Evolutionary conservation across 2,329 filamentous ascomycete genomes (phyloP).

Genomic region (Trichoderma simmonsii): DNA sequence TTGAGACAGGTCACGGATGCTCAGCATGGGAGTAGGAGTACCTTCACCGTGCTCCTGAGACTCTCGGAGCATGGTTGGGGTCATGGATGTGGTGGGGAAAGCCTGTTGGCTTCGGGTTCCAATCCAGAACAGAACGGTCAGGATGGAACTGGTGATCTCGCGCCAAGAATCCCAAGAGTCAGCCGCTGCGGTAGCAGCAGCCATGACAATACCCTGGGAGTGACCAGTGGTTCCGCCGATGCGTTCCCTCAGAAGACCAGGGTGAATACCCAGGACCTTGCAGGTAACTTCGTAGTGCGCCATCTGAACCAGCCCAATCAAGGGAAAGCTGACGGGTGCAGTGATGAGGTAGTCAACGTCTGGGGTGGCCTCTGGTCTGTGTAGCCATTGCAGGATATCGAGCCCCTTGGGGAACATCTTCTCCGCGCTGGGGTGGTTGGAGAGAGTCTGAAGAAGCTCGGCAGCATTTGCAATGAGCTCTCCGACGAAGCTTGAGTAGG

Average conservation of each 20-base stretch:
- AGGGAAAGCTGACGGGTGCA: slow-evolving; percentile 88
- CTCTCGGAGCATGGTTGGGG: slow-evolving; percentile 86
- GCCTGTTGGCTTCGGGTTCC: slow-evolving; percentile 95
- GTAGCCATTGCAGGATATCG: slow-evolving; percentile 91
- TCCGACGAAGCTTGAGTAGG: slow-evolving; percentile 86
- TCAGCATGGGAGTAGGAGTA: slow-evolving; percentile 94
- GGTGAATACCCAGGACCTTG: slow-evolving; percentile 83
- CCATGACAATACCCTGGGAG: slow-evolving; percentile 93
- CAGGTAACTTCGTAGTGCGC: slow-evolving; percentile 95
- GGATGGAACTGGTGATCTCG: slow-evolving; percentile 71
- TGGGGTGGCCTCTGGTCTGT: slow-evolving; percentile 82
- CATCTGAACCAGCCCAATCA: slow-evolving; percentile 94
- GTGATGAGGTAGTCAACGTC: slow-evolving; percentile 93
- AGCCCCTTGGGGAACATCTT: slow-evolving; percentile 98
- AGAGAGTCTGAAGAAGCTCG: slow-evolving; percentile 80
- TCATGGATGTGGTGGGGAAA: slow-evolving; percentile 90
- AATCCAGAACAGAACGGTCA: slow-evolving; percentile 98
- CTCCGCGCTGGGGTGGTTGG: slow-evolving; percentile 78
- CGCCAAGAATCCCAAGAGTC: slow-evolving; percentile 92
- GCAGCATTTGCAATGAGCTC: slow-evolving; percentile 79
- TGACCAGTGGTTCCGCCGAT: slow-evolving; percentile 90
- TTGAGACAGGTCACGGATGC: slow-evolving; percentile 87
- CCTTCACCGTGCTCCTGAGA: slow-evolving; percentile 93
- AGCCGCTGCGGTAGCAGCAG: slow-evolving; percentile 84
- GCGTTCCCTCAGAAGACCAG: slow-evolving; percentile 80